phyloP scores from a whole-genome alignment of 73 alveolate species.

The Paramecium biaurelia region DNA sequence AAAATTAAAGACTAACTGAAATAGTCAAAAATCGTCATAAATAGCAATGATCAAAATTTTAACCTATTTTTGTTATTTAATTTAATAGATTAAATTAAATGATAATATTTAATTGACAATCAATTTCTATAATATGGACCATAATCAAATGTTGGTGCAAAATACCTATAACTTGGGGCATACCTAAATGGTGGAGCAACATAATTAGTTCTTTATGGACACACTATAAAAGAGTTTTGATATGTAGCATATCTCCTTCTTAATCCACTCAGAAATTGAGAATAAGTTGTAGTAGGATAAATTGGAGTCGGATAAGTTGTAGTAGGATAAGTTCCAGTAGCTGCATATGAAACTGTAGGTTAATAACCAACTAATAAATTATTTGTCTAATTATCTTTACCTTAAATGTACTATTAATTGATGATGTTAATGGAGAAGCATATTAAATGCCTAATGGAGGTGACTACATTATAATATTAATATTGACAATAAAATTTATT shows the following conservation, averaged over 20 bases:
- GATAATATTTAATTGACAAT: not conserved
- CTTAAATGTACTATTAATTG: not conserved
- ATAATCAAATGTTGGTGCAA: conserved; percentile 17
- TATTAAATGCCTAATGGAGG: conserved; percentile 17
- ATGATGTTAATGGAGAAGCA: conserved; percentile 30
- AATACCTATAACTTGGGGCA: conserved; percentile 4
- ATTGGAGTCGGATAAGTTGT: too few species aligned
- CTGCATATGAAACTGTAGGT: not conserved
- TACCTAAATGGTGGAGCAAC: conserved; percentile 28
- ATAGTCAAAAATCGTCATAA: conserved; percentile 34
- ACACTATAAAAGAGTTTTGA: conserved; percentile 34
- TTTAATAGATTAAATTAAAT: not conserved
- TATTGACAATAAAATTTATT: conserved; percentile 13
- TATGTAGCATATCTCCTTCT: conserved; percentile 56
- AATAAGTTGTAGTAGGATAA: not conserved
- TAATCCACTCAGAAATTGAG: conserved; percentile 50
- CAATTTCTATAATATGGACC: not conserved
- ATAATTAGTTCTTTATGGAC: not conserved
- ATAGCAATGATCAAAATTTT: not conserved
- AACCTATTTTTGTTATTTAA: not conserved
- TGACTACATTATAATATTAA: not conserved
- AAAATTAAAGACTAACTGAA: conserved; percentile 28
- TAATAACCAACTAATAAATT: not conserved
- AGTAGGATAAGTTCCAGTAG: too few species aligned
- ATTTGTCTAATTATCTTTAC: not conserved